Base-by-base conservation (phyloP, 345 rosid genomes). In the Bretschneidera sinensis region DNA sequence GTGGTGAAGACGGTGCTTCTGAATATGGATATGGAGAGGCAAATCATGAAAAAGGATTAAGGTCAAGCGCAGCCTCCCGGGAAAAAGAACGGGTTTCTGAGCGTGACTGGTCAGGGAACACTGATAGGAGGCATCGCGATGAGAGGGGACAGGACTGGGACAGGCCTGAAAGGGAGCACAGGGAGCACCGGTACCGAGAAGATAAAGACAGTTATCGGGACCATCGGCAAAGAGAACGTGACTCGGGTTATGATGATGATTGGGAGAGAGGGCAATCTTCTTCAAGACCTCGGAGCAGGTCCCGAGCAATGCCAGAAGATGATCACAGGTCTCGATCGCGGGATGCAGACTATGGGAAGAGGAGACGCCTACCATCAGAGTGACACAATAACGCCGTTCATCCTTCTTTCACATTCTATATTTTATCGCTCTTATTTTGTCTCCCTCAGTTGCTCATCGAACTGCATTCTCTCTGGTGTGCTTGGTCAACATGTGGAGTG, bases 1-100 rank as follows among this genome's bases (percentile, higher is more conserved):
- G 88, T 43, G 89, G 85, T 59, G 96, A 88, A 69, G 96, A 88
- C 53, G 92, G 88, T 67, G 88, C 82, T 55, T 88, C 92, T 77
- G 96, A 88, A 51, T 79, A 88, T 81, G 90, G 90, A 14, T 86
- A 82, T 31, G 92, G 88, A 64, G 92, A 88, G 75, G 90, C 68
- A 43, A 88, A 54, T 66, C 84, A 82, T 55, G 96, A 88, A 67
- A 88, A 82, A 69, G 89, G 85, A 57, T 76, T 55, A 8, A 75
- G 85, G 69, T 77, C 88, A 19, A 73, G 74, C 56, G 78, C 68
- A 56, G 80, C 75, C 24, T 54, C 84, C 21, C 71, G 86, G 53
- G 89, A 85, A 17, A 87, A 83, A 71, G 89, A 87, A 61, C 74
- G 85, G 28, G 58, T 43, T 64, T 61, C 92, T 15, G 91, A 83